Conservation (phyloP, 2,329 filamentous ascomycete species). For the Fusarium falciforme region DNA sequence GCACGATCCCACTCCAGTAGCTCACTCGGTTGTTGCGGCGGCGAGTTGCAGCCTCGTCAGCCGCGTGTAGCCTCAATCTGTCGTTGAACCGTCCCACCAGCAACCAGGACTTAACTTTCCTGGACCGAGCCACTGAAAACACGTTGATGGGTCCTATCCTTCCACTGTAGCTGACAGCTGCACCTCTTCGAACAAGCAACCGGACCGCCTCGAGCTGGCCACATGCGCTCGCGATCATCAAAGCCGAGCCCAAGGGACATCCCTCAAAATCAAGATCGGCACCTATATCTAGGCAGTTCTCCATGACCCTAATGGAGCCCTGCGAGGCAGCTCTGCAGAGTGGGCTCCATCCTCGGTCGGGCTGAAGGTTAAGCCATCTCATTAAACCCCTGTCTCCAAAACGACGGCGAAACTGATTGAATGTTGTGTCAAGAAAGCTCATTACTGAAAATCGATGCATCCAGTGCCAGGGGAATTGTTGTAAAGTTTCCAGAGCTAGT, state of each 20-base stretch:
- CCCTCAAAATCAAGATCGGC: slow-evolving; percentile 19
- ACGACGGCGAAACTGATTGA: not conserved
- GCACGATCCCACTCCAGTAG: not conserved
- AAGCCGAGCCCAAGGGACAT: slow-evolving; percentile 13
- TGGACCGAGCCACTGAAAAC: not conserved
- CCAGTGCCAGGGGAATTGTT: not conserved
- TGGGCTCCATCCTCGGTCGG: slow-evolving; percentile 18
- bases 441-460: rapidly evolving
- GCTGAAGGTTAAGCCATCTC: not conserved
- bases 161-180: not conserved
- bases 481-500: not conserved
- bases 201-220: slow-evolving; percentile 11
- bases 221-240: slow-evolving; percentile 18
- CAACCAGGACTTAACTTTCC: not conserved
- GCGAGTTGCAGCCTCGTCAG: not conserved
- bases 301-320: not conserved
- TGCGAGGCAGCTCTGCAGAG: slow-evolving; percentile 2
- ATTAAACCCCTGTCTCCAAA: not conserved
- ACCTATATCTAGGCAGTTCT: slow-evolving; percentile 5
- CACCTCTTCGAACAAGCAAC: not conserved
- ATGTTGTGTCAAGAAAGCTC: too few relatives aligned
- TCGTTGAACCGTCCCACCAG: not conserved
- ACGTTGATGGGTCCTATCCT: not conserved
- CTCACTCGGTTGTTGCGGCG: not conserved
- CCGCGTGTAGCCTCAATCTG: not conserved